A percentile compares a stretch with the other conserved stretches of the same genome.
Conservation (phyloP, 176 grass and related monocot genomes). For the Zoysia japonica region DNA sequence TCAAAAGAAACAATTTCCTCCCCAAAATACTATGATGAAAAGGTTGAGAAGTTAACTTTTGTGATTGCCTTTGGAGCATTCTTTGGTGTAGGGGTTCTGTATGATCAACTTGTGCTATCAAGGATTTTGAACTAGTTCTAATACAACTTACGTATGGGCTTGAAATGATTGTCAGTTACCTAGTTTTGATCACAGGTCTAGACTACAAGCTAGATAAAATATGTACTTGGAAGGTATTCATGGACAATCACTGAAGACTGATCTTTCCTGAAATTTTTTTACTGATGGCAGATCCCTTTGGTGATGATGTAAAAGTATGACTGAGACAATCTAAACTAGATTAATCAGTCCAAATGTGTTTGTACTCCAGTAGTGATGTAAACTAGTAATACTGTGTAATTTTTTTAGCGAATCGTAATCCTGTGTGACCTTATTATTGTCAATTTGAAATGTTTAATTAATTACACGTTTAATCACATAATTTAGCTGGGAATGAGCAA, state of each 20-base stretch:
- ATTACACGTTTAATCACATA: no score
- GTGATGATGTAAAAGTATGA: not conserved
- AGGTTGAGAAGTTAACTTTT: not conserved
- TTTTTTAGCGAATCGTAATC: not conserved
- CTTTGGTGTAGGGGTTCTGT: constrained; percentile 40
- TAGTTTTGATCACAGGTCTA: not conserved
- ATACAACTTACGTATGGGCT: not conserved
- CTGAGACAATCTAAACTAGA: not conserved
- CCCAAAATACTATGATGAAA: not conserved
- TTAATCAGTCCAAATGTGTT: not conserved
- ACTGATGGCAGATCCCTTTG: not conserved
- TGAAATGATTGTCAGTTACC: not conserved
- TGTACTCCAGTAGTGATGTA: not conserved
- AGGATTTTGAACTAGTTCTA: constrained; percentile 26
- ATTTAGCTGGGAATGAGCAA: not conserved
- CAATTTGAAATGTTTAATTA: not conserved
- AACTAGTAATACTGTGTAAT: not conserved
- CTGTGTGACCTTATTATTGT: not conserved
- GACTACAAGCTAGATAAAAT: not conserved
- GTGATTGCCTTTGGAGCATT: constrained; percentile 27
- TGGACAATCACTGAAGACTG: not conserved
- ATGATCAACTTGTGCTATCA: constrained; percentile 40
- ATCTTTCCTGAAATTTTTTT: not conserved
- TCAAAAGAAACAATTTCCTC: not conserved
- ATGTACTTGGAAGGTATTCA: not conserved